Base-by-base conservation (phyloP, 2,329 filamentous ascomycete species). In the Phialemonium atrogriseum region DNA sequence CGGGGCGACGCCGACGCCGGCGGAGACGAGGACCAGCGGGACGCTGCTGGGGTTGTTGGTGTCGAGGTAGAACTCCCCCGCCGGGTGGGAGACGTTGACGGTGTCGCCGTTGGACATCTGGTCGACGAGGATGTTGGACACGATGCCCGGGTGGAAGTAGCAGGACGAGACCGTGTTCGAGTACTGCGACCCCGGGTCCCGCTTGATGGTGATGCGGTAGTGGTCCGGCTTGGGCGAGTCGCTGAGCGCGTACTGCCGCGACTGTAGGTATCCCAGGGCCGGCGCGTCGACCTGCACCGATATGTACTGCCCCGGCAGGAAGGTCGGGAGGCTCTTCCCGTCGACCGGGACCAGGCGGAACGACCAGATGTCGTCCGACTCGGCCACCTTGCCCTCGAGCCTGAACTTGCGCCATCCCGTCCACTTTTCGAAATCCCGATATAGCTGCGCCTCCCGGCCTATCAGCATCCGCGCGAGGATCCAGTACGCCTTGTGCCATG, bases 401-500 rank as follows among this genome's bases (percentile, higher is more conserved):
- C 61, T 69, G 58, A 87, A 84, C 15, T 74, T 65, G 16, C 77
- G 68, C 76, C 79, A 86, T 29, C 70, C 65, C 11, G 62, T 66
- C 82, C 82, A 86, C 18, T 59, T 58, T n/a, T 66, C 60, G 30
- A 73, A 73, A 19, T 69, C 59, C 21, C 66, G 57, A 56, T 84
- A 84, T 27, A 86, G 57, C 36, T 73, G 62, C 5, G 60, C 61
- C 51, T 86, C 82, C 30, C 74, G 68, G 13, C 62, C 66, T 43
- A 83, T 84, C 59, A 86, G 72, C 59, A 86, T 72, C 51, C 78
- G 69, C 16, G 82, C 81, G 15, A 87, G 70, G 45, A 84, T 67
- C 69, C 72, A 77, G 58, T 86, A 87, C 2, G 82, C 82, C 31
- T 73, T 72, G 5, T 58, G 68, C 82, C 82, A 87, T 7, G 82